These are phyloP conservation scores for Fusarium agapanthi DNA, from an alignment of 2,329 filamentous ascomycete species.

Conservation along the genomic window DNA sequence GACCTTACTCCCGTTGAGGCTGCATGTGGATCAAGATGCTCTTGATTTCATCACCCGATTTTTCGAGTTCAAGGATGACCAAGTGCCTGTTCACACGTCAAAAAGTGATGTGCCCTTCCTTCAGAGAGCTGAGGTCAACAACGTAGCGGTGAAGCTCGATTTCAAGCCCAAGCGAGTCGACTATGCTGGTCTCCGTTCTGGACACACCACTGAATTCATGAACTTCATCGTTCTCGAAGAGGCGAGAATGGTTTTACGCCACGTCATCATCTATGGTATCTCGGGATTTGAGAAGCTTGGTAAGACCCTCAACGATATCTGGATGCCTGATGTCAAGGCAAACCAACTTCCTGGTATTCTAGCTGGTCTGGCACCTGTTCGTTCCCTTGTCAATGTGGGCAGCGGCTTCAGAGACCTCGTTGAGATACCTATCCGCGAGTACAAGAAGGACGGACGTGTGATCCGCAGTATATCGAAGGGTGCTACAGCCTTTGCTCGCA, in stretches of 20 bases:
- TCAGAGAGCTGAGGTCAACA: conserved; percentile 86
- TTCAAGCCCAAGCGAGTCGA: conserved; percentile 99
- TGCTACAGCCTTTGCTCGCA: conserved; percentile 87
- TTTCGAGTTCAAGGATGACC: conserved; percentile 95
- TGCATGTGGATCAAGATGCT: conserved; percentile 97
- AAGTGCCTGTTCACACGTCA: conserved; percentile 61
- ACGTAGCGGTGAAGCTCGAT: conserved; percentile 83
- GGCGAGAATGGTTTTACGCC: conserved; percentile 83
- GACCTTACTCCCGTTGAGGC: conserved; percentile 81
- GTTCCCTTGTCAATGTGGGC: conserved; percentile 89
- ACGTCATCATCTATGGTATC: conserved; percentile 92
- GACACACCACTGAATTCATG: conserved; percentile 97
- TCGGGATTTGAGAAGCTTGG: conserved; percentile 91
- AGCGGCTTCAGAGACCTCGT: conserved; percentile 87
- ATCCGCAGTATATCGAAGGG: conserved; percentile 93
- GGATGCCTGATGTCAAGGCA: conserved; percentile 90
- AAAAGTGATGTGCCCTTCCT: conserved; percentile 84
- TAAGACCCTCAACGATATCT: conserved; percentile 91
- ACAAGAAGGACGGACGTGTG: conserved; percentile 91
- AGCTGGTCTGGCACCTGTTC: conserved; percentile 88
- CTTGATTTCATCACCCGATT: conserved; percentile 97
- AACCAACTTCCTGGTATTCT: conserved; percentile 91
- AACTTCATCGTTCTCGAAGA: conserved; percentile 95
- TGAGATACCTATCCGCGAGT: conserved; percentile 89
- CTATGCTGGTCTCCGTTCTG: conserved; percentile 90